These are phyloP conservation scores for Lagenaria siceraria DNA, from an alignment of 306 rosid species.

Conservation along the genomic window DNA sequence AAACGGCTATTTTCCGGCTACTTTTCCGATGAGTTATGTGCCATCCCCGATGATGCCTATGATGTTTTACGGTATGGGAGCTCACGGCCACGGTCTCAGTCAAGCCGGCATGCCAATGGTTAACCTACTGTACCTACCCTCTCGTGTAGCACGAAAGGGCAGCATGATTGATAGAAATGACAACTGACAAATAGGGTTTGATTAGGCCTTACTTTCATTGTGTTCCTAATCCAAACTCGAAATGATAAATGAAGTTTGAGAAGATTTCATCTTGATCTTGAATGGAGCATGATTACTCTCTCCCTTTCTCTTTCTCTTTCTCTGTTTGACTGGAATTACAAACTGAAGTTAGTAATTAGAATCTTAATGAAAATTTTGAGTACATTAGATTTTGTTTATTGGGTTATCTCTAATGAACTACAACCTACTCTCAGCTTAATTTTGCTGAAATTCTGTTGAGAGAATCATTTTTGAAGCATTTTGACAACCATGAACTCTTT, in stretches of 20 bases:
- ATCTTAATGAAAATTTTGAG: background rate
- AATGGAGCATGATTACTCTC: background rate
- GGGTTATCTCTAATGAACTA: background rate
- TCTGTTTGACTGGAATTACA: background rate
- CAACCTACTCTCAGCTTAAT: background rate
- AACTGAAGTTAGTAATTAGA: background rate
- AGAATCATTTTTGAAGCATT: background rate
- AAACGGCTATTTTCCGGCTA: conserved; percentile 31
- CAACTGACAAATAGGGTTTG: conserved; percentile 14
- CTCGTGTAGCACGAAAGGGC: conserved; percentile 16
- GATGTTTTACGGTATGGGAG: conserved; percentile 43
- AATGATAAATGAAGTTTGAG: background rate
- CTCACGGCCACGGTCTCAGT: conserved; percentile 23
- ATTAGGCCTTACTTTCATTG: conserved; percentile 12
- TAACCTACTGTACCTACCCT: conserved; percentile 3
- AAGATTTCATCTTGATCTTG: background rate
- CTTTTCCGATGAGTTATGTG: conserved; percentile 30
- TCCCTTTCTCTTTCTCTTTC: background rate
- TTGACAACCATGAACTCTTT: background rate
- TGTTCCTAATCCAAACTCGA: background rate
- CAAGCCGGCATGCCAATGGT: conserved; percentile 30
- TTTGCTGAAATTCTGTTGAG: background rate
- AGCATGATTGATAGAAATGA: conserved; percentile 19
- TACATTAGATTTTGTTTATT: background rate
- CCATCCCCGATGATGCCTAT: conserved; percentile 36